phyloP scores from a whole-genome alignment of 805 yeast species.

The Saccharomycopsis sp. region DNA sequence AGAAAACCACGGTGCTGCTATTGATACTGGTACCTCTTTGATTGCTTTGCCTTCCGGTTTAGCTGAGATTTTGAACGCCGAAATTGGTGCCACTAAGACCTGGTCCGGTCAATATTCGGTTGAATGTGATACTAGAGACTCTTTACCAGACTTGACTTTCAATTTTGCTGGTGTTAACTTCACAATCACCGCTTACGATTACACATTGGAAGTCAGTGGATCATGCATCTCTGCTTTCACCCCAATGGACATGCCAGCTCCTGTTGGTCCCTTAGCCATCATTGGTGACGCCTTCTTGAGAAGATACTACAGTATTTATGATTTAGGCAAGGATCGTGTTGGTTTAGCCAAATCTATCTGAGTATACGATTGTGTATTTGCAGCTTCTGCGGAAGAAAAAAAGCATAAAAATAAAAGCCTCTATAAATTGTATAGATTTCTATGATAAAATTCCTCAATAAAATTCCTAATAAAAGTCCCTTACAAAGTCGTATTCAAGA shows the following conservation, averaged over 20 bases:
- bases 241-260: constrained; percentile 96
- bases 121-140: constrained; percentile 81
- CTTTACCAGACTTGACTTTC: constrained; percentile 87
- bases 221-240: constrained; percentile 95
- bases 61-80: constrained; percentile 91
- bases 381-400: no score
- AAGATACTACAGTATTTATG: constrained; percentile 90
- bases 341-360: constrained; percentile 80
- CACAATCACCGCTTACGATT: constrained; percentile 83
- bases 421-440: no score
- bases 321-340: constrained; percentile 83
- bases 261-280: constrained; percentile 94
- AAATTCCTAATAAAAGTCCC: no score
- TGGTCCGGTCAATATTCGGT: constrained; percentile 97
- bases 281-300: constrained; percentile 97
- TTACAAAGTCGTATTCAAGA: no score
- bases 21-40: constrained; percentile 97
- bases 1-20: constrained; percentile 86
- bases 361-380: no score
- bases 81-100: constrained; percentile 94
- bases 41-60: constrained; percentile 91
- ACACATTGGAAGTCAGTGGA: constrained; percentile 90
- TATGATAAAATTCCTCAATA: no score
- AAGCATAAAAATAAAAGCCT: no score
- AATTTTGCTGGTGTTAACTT: constrained; percentile 87